Conservation (phyloP, 192 early-diverging fungal genomes). For the Umbelopsis sp. region DNA sequence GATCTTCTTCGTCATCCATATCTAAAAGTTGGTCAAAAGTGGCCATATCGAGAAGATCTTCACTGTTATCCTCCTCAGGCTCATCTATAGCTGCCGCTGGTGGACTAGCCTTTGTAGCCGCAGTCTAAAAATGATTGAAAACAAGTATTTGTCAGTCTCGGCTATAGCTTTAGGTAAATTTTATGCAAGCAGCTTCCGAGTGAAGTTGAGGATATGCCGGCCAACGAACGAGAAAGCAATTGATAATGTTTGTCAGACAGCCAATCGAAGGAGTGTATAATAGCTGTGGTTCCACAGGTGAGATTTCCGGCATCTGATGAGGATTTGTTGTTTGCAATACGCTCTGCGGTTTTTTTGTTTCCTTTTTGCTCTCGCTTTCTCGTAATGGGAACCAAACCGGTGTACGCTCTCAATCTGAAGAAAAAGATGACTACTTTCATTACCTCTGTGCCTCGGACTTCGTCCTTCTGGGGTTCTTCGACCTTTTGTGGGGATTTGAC, state of each 20-base stretch:
- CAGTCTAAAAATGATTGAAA: background rate
- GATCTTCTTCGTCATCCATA: slow-evolving; percentile 92
- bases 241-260: background rate
- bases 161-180: too few species aligned
- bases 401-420: background rate
- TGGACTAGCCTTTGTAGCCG: background rate
- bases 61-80: background rate
- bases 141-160: too few species aligned
- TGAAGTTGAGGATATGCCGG: background rate
- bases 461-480: background rate
- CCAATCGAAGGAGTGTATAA: too few species aligned
- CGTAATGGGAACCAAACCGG: background rate
- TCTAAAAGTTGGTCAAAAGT: slow-evolving; percentile 90
- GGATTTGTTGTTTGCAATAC: too few species aligned
- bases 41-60: slow-evolving; percentile 74
- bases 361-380: background rate
- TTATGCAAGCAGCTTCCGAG: background rate
- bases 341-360: background rate
- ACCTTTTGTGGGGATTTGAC: slow-evolving; percentile 6
- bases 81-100: background rate
- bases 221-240: background rate
- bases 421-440: background rate
- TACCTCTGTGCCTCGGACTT: slow-evolving; percentile 1
- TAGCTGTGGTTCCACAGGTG: too few species aligned
- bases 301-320: too few species aligned